Base-by-base conservation (phyloP, 2,329 filamentous ascomycete genomes). In the Aureobasidium sp. region DNA sequence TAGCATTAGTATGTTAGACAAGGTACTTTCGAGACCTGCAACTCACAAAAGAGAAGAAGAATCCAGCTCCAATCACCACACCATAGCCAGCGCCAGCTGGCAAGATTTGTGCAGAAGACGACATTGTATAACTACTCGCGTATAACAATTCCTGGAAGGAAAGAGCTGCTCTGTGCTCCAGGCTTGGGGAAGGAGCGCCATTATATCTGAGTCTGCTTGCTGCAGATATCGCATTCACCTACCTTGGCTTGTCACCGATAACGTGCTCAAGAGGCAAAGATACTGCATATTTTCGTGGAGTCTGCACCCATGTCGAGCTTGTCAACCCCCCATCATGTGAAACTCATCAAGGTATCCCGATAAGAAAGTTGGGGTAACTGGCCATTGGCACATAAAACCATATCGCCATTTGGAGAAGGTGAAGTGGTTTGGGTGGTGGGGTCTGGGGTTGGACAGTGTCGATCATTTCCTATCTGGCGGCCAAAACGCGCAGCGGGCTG, bases 51-150 rank as follows among this genome's bases (percentile, higher is more conserved):
- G 88, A 86, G 74, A 91, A 91, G 41, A 82, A 81, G 68, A 87
- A 84, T 15, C 88, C 88, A 21, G 91, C 74, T 21, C 88, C 88
- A 36, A 91, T 76, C 48, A 91, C 83, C 66, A 91, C 86, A 68
- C 87, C 88, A 81, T 91, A 91, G 67, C 88, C 88, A 64, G 85
- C 69, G 27, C 68, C 68, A 15, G 67, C 36, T 13, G 61, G 61
- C 11, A 63, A 15, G 11, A 59, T 59, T 10, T 63, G 61, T 36
- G 61, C 54, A 13, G 61, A 50, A 25, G 54, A 59, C 21, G 61
- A 52, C 61, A 63, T 62, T 21, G 8, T 62, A 21, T 21, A 21
- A 21, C 21, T 21, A 21, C 21, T 21, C 21, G 21, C 21, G 13
- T 32, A 21, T 9, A 16, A 8, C 21, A 39, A 39, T 6, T 16